Base-by-base conservation (phyloP, 805 yeast genomes). In the Candida ortonii region DNA sequence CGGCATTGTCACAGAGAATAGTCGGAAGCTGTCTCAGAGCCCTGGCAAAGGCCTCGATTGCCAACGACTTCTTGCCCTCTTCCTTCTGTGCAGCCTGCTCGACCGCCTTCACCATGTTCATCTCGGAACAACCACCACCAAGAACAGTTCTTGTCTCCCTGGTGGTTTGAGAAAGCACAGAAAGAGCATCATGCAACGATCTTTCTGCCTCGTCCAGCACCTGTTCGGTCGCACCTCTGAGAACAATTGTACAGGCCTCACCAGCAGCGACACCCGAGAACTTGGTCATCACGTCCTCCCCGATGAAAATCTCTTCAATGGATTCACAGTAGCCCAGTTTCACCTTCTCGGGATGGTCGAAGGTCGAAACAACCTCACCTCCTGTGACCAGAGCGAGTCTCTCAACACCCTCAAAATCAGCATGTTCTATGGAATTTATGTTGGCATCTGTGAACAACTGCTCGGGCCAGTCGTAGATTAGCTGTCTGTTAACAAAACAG, bases 151-250 rank as follows among this genome's bases (percentile, higher is more conserved):
- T 78, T 6, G 97, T 85, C 53, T 87, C 95, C 47, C 73, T 79
- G 1, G 96, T 90, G 12, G 97, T 93, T 64, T 93, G 97, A 1
- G 96, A 85, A 35, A 93, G 70, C 9, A 93, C 98, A 3, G 96
- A 86, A 43, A 93, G 70, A 2, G 99, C 97, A 64, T 93, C 99
- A 55, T 93, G 98, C 39, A 93, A 68, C 0, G 97, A 90, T 64
- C 98, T 78, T 62, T 93, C 98, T 16, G 94, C 96, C 68, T 93
- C 98, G 36, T 95, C 96, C 55, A 93, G 81, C 24, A 93, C 94
- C 70, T 93, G 98, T 54, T 90, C 97, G 16, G 97, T 96, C 45
- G 98, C 97, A 47, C 99, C 98, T 60, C 99, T 77, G 48, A 93
- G 67, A 16, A 93, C 95, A 52, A 93, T 79, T 2, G 97, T 88